A percentile compares a stretch with the other conserved stretches of the same genome.
Evolutionary conservation across 768 basidiomycete genomes (phyloP).

Genomic region (Naganishia antarctica): DNA sequence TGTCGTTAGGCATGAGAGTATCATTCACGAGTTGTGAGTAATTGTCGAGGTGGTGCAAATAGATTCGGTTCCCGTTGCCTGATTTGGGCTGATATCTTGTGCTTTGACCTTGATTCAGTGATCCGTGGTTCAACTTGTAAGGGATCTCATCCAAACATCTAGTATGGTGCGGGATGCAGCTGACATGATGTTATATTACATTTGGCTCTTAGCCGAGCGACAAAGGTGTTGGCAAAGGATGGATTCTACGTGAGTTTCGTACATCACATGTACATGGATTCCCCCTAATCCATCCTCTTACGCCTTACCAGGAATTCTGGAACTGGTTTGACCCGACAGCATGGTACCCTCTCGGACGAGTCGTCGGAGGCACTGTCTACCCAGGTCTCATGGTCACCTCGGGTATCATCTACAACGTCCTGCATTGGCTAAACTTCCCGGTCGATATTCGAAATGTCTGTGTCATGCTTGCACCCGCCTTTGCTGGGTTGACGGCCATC

Average conservation of each 20-base stretch:
- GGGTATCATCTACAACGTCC: conserved; percentile 88
- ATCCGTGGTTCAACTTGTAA: conserved; percentile 99
- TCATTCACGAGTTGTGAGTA: conserved; percentile 97
- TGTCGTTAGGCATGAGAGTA: conserved; percentile 96
- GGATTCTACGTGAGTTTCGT: conserved; percentile 85
- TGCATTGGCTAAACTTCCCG: conserved; percentile 82
- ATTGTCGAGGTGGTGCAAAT: neutral
- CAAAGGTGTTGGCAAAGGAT: conserved; percentile 77
- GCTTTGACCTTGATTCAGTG: conserved; percentile 54
- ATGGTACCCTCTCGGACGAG: conserved; percentile 98
- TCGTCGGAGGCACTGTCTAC: conserved; percentile 96
- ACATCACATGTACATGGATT: neutral
- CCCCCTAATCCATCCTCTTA: neutral
- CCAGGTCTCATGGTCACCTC: conserved; percentile 98
- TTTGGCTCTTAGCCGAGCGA: conserved; percentile 67
- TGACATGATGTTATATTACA: neutral
- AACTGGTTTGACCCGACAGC: conserved; percentile 99
- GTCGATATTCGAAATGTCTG: conserved; percentile 97
- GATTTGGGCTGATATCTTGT: conserved; percentile 23
- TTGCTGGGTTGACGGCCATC: conserved; percentile 94
- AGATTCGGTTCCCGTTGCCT: neutral
- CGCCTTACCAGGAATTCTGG: conserved; percentile 80
- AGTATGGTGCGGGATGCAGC: conserved; percentile 29
- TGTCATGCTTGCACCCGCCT: conserved; percentile 92
- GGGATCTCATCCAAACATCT: conserved; percentile 47